Percentiles rank a stretch among this genome's conserved stretches.
These are phyloP conservation scores for Arctium minus DNA, from an alignment of 129 eudicot species.

Conservation along the genomic window DNA sequence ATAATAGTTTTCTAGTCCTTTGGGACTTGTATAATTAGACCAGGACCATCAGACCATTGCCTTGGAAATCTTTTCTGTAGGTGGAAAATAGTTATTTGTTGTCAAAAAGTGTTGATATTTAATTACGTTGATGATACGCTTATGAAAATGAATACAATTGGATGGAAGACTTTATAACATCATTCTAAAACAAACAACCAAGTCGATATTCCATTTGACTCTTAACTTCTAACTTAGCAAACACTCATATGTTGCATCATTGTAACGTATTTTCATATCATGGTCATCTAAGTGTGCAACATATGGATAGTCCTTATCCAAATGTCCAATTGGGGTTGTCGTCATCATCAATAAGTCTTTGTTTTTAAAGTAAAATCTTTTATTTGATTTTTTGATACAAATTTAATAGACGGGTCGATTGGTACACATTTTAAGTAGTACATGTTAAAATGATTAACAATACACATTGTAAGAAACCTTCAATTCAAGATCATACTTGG, in stretches of 20 bases:
- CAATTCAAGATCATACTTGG: background rate
- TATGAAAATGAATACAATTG: background rate
- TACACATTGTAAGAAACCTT: no score
- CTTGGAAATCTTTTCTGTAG: background rate
- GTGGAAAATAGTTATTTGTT: background rate
- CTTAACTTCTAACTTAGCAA: background rate
- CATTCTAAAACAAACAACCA: background rate
- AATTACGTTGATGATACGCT: background rate
- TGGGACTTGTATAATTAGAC: background rate
- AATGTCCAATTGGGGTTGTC: background rate
- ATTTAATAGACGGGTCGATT: no score
- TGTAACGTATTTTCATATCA: background rate
- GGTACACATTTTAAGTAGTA: no score
- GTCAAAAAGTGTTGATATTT: background rate
- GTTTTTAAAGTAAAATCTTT: background rate
- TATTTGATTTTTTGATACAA: no score
- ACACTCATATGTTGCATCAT: background rate
- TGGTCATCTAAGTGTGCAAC: background rate
- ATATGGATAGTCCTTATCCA: background rate
- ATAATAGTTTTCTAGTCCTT: background rate
- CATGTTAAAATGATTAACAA: no score
- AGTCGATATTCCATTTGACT: background rate
- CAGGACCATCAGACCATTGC: background rate
- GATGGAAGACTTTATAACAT: background rate
- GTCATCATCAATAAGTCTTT: background rate